Evolutionary conservation across 2,329 filamentous ascomycete genomes (phyloP).

Genomic region (Eutypella sp.): DNA sequence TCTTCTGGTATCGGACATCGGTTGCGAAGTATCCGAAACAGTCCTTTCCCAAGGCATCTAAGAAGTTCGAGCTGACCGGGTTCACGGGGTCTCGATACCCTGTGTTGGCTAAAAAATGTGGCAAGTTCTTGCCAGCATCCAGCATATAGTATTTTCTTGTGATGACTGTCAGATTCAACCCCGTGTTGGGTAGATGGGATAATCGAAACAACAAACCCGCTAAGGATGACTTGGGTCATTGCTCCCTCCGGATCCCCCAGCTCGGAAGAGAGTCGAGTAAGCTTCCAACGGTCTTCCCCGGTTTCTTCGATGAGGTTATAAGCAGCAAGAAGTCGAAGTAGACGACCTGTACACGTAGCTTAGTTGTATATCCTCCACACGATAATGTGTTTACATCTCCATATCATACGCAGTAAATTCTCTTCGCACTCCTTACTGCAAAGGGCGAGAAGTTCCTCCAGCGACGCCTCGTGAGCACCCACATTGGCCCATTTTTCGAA

Average conservation of each 20-base stretch:
- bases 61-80: neutral
- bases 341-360: slow-evolving; percentile 3
- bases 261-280: slow-evolving; percentile 7
- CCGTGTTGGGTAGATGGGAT: neutral
- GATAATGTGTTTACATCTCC: too few relatives aligned
- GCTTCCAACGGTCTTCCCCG: slow-evolving; percentile 5
- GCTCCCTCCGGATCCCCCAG: slow-evolving; percentile 4
- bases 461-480: neutral
- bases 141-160: neutral
- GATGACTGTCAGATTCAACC: neutral
- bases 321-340: slow-evolving; percentile 8
- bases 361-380: too few relatives aligned
- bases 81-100: neutral
- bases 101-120: neutral
- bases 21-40: neutral
- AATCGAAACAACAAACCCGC: slow-evolving; percentile 3
- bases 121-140: neutral
- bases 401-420: slow-evolving; percentile 8
- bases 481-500: neutral
- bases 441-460: neutral
- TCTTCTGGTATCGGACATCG: neutral
- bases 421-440: slow-evolving; percentile 4
- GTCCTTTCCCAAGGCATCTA: neutral
- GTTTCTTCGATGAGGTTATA: slow-evolving; percentile 8
- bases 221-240: slow-evolving; percentile 8